Evolutionary conservation across 768 basidiomycete genomes (phyloP).

Genomic region (Cyclocybe cylindracea): DNA sequence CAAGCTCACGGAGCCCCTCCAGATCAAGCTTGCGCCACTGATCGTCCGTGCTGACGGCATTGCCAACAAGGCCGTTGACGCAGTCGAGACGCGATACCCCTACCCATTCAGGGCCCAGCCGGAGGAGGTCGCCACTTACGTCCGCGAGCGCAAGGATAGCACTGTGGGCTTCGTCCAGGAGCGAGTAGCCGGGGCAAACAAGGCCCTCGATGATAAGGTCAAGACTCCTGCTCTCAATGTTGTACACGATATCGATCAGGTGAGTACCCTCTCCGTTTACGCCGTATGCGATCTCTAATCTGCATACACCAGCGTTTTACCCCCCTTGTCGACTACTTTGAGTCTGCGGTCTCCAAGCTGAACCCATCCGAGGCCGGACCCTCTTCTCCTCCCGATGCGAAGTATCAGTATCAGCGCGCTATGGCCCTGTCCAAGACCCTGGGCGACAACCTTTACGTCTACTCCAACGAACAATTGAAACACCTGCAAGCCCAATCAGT

Average conservation of each 20-base stretch:
- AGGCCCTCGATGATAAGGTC: conserved; percentile 67
- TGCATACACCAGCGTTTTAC: conserved; percentile 53
- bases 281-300: conserved; percentile 2
- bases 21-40: conserved; percentile 64
- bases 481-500: conserved; percentile 66
- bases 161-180: conserved; percentile 46
- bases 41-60: conserved; percentile 62
- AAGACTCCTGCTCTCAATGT: conserved; percentile 61
- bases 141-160: conserved; percentile 57
- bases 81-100: conserved; percentile 70
- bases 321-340: conserved; percentile 76
- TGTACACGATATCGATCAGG: conserved; percentile 74
- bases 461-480: conserved; percentile 72
- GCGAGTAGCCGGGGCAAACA: conserved; percentile 44
- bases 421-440: conserved; percentile 64
- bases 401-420: conserved; percentile 81
- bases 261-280: conserved; percentile 26
- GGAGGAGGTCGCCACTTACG: conserved; percentile 64
- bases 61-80: conserved; percentile 77
- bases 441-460: conserved; percentile 60
- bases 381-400: conserved; percentile 49
- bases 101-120: conserved; percentile 76
- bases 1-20: conserved; percentile 65
- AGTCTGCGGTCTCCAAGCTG: conserved; percentile 51
- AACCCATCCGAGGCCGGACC: conserved; percentile 50